phyloP scores from a whole-genome alignment of 345 rosid species.

The Arabidopsis suecica region DNA sequence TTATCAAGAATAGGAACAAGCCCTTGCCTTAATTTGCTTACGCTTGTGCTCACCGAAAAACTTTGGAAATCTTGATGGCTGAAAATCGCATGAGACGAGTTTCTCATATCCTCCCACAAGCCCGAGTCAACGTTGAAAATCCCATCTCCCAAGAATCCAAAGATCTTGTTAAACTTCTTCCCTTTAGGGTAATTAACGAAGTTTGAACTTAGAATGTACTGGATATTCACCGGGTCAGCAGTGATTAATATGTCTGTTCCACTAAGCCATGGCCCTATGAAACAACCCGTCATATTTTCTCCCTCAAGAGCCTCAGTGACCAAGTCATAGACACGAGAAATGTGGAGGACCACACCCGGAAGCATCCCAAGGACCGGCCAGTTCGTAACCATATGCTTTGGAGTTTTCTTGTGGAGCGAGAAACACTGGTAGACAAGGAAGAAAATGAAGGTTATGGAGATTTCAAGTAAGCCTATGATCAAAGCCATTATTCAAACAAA shows the following conservation, averaged over 20 bases:
- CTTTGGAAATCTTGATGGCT: background rate
- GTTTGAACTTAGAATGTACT: background rate
- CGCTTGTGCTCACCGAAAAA: background rate
- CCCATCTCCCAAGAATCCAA: background rate
- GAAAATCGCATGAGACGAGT: background rate
- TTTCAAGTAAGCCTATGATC: no score
- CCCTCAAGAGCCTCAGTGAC: background rate
- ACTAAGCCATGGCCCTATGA: constrained; percentile 1
- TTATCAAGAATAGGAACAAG: background rate
- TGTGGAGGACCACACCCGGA: background rate
- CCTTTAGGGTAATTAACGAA: background rate
- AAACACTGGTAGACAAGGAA: no score
- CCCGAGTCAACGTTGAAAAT: constrained; percentile 8
- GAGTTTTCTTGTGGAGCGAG: background rate
- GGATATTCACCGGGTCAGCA: background rate
- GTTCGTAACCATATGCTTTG: background rate
- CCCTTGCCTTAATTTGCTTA: background rate
- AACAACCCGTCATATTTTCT: background rate
- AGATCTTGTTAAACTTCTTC: background rate
- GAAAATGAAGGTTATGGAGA: no score
- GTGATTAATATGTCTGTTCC: background rate
- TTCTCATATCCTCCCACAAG: background rate
- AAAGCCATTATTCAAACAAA: no score
- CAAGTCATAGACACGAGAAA: background rate
- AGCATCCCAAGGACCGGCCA: constrained; percentile 8